Evolutionary conservation across 768 basidiomycete genomes (phyloP).

Genomic region (Dacryopinax spathularia): DNA sequence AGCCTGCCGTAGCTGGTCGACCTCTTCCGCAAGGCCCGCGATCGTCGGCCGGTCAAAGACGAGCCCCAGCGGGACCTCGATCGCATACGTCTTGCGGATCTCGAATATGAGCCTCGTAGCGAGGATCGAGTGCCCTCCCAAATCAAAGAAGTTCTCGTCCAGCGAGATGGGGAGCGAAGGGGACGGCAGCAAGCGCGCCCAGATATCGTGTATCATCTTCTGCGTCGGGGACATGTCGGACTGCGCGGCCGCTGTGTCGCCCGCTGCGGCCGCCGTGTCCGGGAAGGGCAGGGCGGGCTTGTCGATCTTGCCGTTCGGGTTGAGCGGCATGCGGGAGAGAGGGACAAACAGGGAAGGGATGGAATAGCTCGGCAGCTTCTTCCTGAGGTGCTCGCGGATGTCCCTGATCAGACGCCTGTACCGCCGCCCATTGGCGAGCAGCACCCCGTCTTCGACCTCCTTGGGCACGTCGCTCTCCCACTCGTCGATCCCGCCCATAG

Average conservation of each 20-base stretch:
- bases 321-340: slow-evolving; percentile 86
- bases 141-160: slow-evolving; percentile 94
- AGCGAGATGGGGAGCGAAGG: slow-evolving; percentile 63
- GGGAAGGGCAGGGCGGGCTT: slow-evolving; percentile 98
- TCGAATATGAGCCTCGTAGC: slow-evolving; percentile 96
- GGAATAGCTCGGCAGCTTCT: slow-evolving; percentile 89
- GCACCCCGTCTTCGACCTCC: slow-evolving; percentile 42
- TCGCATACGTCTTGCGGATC: slow-evolving; percentile 79
- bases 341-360: slow-evolving; percentile 94
- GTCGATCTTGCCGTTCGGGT: slow-evolving; percentile 98
- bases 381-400: slow-evolving; percentile 88
- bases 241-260: slow-evolving; percentile 24
- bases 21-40: slow-evolving; percentile 51
- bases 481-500: slow-evolving; percentile 48
- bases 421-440: slow-evolving; percentile 57
- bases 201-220: slow-evolving; percentile 67
- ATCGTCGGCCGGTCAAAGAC: slow-evolving; percentile 88
- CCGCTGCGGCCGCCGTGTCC: slow-evolving; percentile 62
- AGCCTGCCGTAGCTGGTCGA: slow-evolving; percentile 59
- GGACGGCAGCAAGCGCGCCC: slow-evolving; percentile 66
- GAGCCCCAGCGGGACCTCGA: slow-evolving; percentile 80
- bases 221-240: slow-evolving; percentile 52
- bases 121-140: slow-evolving; percentile 95
- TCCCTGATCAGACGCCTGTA: slow-evolving; percentile 84
- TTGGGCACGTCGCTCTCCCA: slow-evolving; percentile 42